Evolutionary conservation across 257 asterid species (phyloP).

Genomic region (Capsicum pubescens): DNA sequence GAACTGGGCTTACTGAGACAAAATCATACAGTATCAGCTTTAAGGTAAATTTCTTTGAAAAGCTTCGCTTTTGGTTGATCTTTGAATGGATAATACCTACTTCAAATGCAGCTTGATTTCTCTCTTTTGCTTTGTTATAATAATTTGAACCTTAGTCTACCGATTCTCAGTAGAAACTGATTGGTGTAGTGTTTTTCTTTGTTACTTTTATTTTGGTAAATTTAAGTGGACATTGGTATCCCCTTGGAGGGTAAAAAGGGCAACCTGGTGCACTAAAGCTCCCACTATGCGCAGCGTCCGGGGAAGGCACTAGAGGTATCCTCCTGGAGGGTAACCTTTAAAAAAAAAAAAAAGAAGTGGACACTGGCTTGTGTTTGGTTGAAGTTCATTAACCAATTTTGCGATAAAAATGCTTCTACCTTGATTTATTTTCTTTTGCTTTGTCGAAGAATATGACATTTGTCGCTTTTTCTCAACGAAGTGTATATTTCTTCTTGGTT

Average conservation of each 20-base stretch:
- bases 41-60: constrained; percentile 52
- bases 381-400: not conserved
- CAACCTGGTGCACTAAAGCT: no score
- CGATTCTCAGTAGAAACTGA: not conserved
- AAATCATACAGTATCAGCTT: constrained; percentile 78
- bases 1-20: constrained; percentile 78
- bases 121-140: not conserved
- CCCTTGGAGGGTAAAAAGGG: no score
- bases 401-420: not conserved
- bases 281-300: no score
- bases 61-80: not conserved
- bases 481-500: not conserved
- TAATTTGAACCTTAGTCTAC: not conserved
- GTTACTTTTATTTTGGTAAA: not conserved
- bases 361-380: not conserved
- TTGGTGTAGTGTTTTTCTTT: not conserved
- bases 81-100: not conserved
- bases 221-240: not conserved
- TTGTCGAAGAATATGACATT: not conserved
- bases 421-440: not conserved
- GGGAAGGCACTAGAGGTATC: no score
- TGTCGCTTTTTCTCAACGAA: not conserved
- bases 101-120: not conserved
- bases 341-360: not conserved
- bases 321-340: no score